Conservation (phyloP, 805 yeast species). For the Kazachstania kunashirensis region DNA sequence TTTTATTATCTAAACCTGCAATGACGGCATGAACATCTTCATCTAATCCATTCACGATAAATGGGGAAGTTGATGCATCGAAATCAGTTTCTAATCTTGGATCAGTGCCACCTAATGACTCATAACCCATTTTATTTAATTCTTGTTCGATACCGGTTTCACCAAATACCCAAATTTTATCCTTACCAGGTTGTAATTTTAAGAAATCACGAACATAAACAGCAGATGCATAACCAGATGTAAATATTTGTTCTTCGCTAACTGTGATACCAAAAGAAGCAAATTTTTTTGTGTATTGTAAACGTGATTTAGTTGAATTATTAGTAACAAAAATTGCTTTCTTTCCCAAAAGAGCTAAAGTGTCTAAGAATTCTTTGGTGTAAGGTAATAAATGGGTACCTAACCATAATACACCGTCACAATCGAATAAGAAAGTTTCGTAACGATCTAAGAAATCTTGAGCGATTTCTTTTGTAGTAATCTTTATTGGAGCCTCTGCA, state of each 20-base stretch:
- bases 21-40: slow-evolving; percentile 76
- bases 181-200: slow-evolving; percentile 57
- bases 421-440: slow-evolving; percentile 87
- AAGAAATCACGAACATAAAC: slow-evolving; percentile 71
- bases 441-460: slow-evolving; percentile 48
- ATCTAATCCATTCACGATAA: slow-evolving; percentile 44
- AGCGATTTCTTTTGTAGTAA: slow-evolving; percentile 40
- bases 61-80: slow-evolving; percentile 45
- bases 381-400: slow-evolving; percentile 75
- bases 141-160: slow-evolving; percentile 81
- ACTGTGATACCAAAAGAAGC: slow-evolving; percentile 39
- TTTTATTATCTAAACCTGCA: slow-evolving; percentile 69
- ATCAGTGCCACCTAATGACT: slow-evolving; percentile 77
- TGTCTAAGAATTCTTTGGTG: slow-evolving; percentile 62
- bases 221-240: slow-evolving; percentile 87
- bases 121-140: slow-evolving; percentile 61
- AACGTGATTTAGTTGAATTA: slow-evolving; percentile 85
- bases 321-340: slow-evolving; percentile 84
- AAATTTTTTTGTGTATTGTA: slow-evolving; percentile 68
- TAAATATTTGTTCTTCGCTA: slow-evolving; percentile 66
- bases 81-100: slow-evolving; percentile 45
- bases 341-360: slow-evolving; percentile 48
- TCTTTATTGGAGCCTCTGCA: slow-evolving; percentile 34
- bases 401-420: slow-evolving; percentile 96
- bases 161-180: slow-evolving; percentile 83